Percentiles rank a stretch among this genome's conserved stretches.
These are phyloP conservation scores for Thalassiosira hispida DNA, from an alignment of 352 stramenopile species.

Conservation along the genomic window DNA sequence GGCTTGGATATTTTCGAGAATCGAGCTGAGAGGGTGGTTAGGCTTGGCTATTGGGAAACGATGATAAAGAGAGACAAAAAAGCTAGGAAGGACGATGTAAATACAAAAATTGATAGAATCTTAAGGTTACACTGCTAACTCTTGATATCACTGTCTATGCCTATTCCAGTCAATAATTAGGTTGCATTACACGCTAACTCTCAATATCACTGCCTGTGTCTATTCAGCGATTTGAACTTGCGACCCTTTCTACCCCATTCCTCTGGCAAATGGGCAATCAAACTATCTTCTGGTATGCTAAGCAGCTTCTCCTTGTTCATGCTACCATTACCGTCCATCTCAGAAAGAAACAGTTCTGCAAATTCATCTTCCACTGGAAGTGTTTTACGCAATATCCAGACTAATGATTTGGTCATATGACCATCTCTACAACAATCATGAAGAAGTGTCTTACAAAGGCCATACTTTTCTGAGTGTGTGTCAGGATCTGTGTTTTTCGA, in stretches of 20 bases:
- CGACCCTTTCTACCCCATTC: constrained; percentile 42
- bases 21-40: too few species aligned
- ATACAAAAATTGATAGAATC: background rate
- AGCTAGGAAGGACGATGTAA: background rate
- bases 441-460: constrained; percentile 37
- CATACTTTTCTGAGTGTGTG: constrained; percentile 23
- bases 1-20: too few species aligned
- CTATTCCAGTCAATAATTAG: too few species aligned
- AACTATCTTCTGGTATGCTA: constrained; percentile 14
- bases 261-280: constrained; percentile 17
- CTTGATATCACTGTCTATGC: too few species aligned
- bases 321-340: constrained; percentile 1
- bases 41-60: too few species aligned
- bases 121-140: background rate
- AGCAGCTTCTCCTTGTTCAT: constrained; percentile 28
- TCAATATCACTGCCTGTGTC: constrained; percentile 24
- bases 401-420: constrained; percentile 43
- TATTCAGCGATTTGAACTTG: constrained; percentile 34
- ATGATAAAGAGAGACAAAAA: too few species aligned
- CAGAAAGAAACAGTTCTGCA: constrained; percentile 19
- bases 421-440: constrained; percentile 41
- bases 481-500: constrained; percentile 10
- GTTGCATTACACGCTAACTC: constrained; percentile 8
- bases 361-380: constrained; percentile 23
- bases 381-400: constrained; percentile 33